A percentile compares a stretch with the other conserved stretches of the same genome.
phyloP scores from a whole-genome alignment of 2,329 filamentous ascomycete species.

The Microdochium bolleyi region DNA sequence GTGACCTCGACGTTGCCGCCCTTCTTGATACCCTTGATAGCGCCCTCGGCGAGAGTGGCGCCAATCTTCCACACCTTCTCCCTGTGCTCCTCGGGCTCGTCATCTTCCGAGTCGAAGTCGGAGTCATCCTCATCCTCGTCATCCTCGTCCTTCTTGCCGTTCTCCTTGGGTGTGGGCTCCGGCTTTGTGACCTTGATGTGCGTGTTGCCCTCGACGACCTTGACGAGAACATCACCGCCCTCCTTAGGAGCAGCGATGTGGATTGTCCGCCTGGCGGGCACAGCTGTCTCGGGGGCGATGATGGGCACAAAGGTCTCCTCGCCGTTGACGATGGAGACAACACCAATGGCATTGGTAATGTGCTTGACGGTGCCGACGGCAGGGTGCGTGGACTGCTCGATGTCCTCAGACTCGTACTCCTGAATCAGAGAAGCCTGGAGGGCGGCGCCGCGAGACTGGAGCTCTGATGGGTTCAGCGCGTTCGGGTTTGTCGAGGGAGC shows the following conservation, averaged over 20 bases:
- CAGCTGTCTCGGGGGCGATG: slow-evolving; percentile 78
- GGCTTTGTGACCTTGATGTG: slow-evolving; percentile 93
- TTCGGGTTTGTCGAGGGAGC: slow-evolving; percentile 71
- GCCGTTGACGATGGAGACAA: slow-evolving; percentile 54
- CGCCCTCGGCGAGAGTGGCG: slow-evolving; percentile 74
- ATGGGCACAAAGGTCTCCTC: slow-evolving; percentile 72
- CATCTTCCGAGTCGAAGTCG: slow-evolving; percentile 55
- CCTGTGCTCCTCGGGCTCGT: slow-evolving; percentile 80
- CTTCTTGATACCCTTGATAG: slow-evolving; percentile 77
- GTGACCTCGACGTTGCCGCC: slow-evolving; percentile 88
- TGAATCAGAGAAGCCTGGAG: slow-evolving; percentile 92
- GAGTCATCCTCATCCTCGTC: slow-evolving; percentile 56
- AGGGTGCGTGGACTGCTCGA: slow-evolving; percentile 92
- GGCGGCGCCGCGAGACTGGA: slow-evolving; percentile 81
- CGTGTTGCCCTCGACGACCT: slow-evolving; percentile 78
- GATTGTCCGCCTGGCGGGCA: slow-evolving; percentile 78
- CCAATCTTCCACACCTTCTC: slow-evolving; percentile 92
- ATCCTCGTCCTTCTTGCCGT: slow-evolving; percentile 44
- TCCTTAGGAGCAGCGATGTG: slow-evolving; percentile 69
- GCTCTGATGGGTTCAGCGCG: slow-evolving; percentile 89
- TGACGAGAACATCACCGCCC: slow-evolving; percentile 82
- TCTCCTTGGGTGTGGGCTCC: slow-evolving; percentile 66
- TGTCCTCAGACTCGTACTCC: slow-evolving; percentile 89
- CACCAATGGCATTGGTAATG: slow-evolving; percentile 79
- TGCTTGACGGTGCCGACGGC: slow-evolving; percentile 92